Evolutionary conservation across 2,329 filamentous ascomycete genomes (phyloP), one percentile per base, ranked within the genome.

Genomic region (Neurospora crassa): DNA sequence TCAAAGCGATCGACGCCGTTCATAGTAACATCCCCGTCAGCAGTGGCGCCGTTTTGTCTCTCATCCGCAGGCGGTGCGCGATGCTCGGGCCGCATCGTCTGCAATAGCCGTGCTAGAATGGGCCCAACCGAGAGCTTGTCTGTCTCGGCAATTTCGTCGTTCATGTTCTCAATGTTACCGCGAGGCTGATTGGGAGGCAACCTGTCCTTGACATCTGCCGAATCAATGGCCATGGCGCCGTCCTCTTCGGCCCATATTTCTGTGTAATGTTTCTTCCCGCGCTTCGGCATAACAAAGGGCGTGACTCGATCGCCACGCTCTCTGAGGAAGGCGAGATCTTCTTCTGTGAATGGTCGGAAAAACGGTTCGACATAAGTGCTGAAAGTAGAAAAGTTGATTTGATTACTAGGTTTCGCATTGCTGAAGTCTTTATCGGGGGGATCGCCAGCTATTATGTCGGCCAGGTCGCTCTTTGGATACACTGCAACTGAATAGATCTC

Each of bases 161-260:
- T 91, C 84, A 99, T 89, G 74, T 92, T 88, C 47, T 98, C 95
- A 70, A 97, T 93, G 74, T 83, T 92, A 29, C 96, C 95, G 47
- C 94, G 90, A 1, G 94, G 86, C 76, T 96, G 91, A 78, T 97
- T 97, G 1, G 91, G 86, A 0, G 92, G 87, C 7, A 93, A 85
- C 74, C 89, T 90, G 71, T 93, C 90, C 53, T 86, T 84, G 34
- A 85, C 84, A 72, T 71, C 70, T 1, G 87, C 84, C 5, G 87
- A 86, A 78, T 96, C 93, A 8, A 94, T 83, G 45, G 90, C 86
- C 84, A 93, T 91, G 68, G 88, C 85, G 11, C 93, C 93, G 78
- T 99, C 96, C 79, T 99, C 96, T 75, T 97, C 94, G 0, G 93
- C 91, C 96, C 96, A 99, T 11, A 95, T 85, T 72, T 98, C 94